phyloP scores from a whole-genome alignment of 108 stramenopile species.

The Skeletonema costatum region DNA sequence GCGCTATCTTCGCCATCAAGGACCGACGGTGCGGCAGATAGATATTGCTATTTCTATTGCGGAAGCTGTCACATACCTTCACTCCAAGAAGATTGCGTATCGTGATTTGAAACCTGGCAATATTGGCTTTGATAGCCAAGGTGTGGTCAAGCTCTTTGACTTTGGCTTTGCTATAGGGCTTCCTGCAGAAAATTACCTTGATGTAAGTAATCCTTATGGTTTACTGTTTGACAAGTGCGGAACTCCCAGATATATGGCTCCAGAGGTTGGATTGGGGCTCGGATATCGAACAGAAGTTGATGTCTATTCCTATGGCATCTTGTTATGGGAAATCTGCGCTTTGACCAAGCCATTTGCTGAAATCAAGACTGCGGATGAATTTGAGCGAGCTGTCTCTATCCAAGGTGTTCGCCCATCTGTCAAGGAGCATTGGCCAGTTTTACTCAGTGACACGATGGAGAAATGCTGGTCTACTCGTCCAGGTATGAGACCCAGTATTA shows the following conservation, averaged over 20 bases:
- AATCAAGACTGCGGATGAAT: constrained; percentile 37
- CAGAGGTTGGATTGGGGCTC: constrained; percentile 25
- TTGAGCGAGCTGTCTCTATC: constrained; percentile 39
- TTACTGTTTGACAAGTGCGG: constrained; percentile 47
- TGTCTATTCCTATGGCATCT: constrained; percentile 63
- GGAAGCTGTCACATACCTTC: constrained; percentile 63
- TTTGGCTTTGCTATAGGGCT: constrained; percentile 61
- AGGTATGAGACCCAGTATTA: constrained; percentile 47
- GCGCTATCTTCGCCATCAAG: neutral
- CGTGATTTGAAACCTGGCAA: constrained; percentile 68
- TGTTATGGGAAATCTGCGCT: constrained; percentile 58
- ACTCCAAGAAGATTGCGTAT: constrained; percentile 60
- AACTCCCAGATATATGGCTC: constrained; percentile 44
- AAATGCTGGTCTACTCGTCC: constrained; percentile 48
- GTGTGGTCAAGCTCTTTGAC: constrained; percentile 58
- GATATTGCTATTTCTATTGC: constrained; percentile 39
- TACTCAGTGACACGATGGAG: constrained; percentile 40
- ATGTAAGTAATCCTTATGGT: neutral
- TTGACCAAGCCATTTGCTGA: constrained; percentile 51
- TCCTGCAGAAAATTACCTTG: constrained; percentile 8
- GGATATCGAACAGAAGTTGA: constrained; percentile 47
- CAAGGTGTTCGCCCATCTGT: constrained; percentile 43
- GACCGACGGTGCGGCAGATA: constrained; percentile 10
- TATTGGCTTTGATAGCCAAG: constrained; percentile 50
- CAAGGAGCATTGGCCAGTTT: constrained; percentile 30